A percentile compares a stretch with the other conserved stretches of the same genome.
These are phyloP conservation scores for Trichosporon sp. DNA, from an alignment of 1,284 basidiomycete species.

Conservation along the genomic window DNA sequence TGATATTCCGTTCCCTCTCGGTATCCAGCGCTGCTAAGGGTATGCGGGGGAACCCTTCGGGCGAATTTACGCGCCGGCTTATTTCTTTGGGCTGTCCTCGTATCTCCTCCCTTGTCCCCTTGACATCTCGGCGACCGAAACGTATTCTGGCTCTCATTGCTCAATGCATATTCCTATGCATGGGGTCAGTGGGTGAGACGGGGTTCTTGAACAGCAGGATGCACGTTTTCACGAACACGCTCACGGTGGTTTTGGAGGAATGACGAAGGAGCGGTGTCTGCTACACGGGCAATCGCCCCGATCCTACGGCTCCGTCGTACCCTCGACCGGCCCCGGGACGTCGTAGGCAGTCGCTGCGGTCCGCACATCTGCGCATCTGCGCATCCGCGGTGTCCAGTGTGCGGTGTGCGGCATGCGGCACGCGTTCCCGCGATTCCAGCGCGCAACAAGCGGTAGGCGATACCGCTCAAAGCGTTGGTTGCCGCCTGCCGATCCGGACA, in stretches of 20 bases:
- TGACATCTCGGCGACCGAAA: background rate
- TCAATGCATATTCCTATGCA: background rate
- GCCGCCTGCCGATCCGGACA: no score
- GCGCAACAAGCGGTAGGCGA: no score
- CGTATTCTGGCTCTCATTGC: background rate
- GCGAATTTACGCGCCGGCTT: background rate
- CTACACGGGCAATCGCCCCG: background rate
- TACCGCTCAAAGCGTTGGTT: no score
- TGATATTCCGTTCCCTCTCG: no score
- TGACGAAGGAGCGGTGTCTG: background rate
- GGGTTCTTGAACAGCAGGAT: no score
- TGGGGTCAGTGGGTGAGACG: no score
- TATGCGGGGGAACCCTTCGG: background rate
- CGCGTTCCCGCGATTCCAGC: background rate
- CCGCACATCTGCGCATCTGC: no score
- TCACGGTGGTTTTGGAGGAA: background rate
- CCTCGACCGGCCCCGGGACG: background rate
- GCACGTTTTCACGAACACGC: background rate
- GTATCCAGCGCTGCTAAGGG: background rate
- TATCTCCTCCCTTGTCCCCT: background rate
- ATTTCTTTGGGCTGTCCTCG: background rate
- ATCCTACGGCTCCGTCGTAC: no score
- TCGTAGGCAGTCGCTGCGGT: background rate
- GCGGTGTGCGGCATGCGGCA: background rate
- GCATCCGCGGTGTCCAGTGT: background rate